A percentile compares a stretch with the other conserved stretches of the same genome.
These are phyloP conservation scores for Boeremia lycopersici DNA, from an alignment of 2,329 filamentous ascomycete genomes.

Conservation along the genomic window DNA sequence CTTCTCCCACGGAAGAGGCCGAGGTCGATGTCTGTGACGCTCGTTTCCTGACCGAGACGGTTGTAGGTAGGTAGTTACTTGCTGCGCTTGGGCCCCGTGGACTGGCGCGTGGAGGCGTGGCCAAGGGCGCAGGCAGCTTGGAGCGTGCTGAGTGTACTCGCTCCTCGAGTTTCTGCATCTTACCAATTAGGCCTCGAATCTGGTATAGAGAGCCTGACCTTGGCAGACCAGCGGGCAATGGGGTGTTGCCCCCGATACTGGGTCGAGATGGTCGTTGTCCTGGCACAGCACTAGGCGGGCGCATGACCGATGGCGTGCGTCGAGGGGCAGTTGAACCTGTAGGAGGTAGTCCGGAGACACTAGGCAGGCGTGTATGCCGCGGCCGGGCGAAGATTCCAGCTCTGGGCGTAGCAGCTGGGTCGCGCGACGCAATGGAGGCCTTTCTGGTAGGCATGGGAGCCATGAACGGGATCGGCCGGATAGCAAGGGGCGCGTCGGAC, in stretches of 20 bases:
- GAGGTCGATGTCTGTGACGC: constrained; percentile 59
- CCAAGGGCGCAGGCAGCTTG: constrained; percentile 81
- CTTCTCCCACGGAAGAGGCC: constrained; percentile 40
- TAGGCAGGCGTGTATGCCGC: constrained; percentile 63
- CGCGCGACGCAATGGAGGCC: constrained; percentile 56
- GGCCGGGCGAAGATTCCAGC: constrained; percentile 55
- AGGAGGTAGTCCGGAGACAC: constrained; percentile 58
- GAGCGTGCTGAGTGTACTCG: constrained; percentile 90
- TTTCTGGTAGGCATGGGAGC: constrained; percentile 49
- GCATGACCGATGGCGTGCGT: constrained; percentile 52
- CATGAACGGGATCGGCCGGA: constrained; percentile 48
- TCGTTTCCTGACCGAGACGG: constrained; percentile 69
- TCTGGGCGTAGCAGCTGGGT: constrained; percentile 60
- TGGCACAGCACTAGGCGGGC: constrained; percentile 36
- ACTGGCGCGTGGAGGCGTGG: constrained; percentile 80
- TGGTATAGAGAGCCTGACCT: constrained; percentile 81
- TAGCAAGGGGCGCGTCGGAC: constrained; percentile 77
- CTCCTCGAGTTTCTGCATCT: constrained; percentile 96
- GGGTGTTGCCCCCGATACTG: constrained; percentile 49
- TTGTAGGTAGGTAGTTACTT: constrained; percentile 58
- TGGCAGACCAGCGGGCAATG: constrained; percentile 59
- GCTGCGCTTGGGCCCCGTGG: constrained; percentile 65
- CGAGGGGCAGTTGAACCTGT: constrained; percentile 40
- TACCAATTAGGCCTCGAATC: constrained; percentile 89
- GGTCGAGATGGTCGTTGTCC: constrained; percentile 50